Conservation (phyloP, 257 asterid species). For the Capsicum baccatum region DNA sequence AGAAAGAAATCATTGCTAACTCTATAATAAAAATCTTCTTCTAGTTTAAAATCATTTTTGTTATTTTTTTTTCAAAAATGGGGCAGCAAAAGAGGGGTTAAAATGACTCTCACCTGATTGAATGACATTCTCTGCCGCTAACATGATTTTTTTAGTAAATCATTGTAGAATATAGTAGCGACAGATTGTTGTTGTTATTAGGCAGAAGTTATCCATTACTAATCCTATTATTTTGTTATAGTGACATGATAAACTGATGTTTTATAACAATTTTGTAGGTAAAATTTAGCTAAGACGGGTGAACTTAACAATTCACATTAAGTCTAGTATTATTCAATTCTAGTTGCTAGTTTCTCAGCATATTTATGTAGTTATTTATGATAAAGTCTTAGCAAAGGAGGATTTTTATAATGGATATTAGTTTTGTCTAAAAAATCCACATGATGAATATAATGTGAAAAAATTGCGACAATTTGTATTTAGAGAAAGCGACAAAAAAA, state of each 20-base stretch:
- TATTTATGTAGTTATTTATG: constrained; percentile 20
- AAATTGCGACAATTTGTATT: neutral
- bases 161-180: too few species aligned
- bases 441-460: neutral
- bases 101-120: too few species aligned
- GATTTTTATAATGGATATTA: neutral
- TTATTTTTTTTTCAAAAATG: too few species aligned
- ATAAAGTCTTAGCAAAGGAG: neutral
- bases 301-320: neutral
- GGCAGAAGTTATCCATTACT: neutral
- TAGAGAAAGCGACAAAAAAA: neutral
- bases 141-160: neutral
- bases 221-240: neutral
- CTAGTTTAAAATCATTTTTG: too few species aligned
- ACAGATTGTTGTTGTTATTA: fast-evolving
- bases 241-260: neutral
- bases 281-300: neutral
- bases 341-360: neutral
- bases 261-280: neutral
- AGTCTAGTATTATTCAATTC: neutral
- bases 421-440: neutral
- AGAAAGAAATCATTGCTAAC: too few species aligned
- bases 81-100: too few species aligned
- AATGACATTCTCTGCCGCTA: neutral
- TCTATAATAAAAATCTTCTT: too few species aligned